phyloP scores from a whole-genome alignment of 768 basidiomycete species.

The Psilocybe subaeruginosa region DNA sequence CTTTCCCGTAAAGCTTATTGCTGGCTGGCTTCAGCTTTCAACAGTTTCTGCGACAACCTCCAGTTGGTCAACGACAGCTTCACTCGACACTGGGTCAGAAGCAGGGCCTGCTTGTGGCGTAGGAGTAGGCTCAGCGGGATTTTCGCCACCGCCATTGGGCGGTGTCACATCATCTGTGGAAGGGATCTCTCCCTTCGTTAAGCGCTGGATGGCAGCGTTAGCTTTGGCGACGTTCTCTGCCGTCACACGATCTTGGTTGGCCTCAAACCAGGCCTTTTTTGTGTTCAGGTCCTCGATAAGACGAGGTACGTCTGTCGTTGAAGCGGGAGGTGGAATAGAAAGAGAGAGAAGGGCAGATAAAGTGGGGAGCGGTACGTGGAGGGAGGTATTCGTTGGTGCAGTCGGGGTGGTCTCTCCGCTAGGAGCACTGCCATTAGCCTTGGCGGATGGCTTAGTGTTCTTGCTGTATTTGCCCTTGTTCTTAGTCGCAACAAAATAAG shows the following conservation, averaged over 20 bases:
- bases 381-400: constrained; percentile 29
- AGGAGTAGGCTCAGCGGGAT: constrained; percentile 46
- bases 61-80: constrained; percentile 44
- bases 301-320: constrained; percentile 74
- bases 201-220: constrained; percentile 70
- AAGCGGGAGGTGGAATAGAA: constrained; percentile 88
- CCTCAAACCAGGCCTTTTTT: constrained; percentile 95
- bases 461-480: constrained; percentile 59
- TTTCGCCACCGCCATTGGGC: constrained; percentile 42
- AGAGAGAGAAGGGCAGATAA: constrained; percentile 85
- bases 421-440: constrained; percentile 39
- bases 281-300: constrained; percentile 88
- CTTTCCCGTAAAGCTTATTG: constrained; percentile 4
- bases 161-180: constrained; percentile 32
- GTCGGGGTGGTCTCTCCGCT: constrained; percentile 26
- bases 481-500: constrained; percentile 77
- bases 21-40: constrained; percentile 27
- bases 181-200: constrained; percentile 45
- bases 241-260: constrained; percentile 84
- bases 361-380: constrained; percentile 85
- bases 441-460: constrained; percentile 32
- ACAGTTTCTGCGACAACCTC: constrained; percentile 34
- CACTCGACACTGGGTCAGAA: constrained; percentile 37
- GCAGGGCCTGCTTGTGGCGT: constrained; percentile 39
- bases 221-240: constrained; percentile 82